A percentile compares a stretch with the other conserved stretches of the same genome.
Conservation (phyloP, 352 stramenopile genomes). For the Phytophthora nicotianae region DNA sequence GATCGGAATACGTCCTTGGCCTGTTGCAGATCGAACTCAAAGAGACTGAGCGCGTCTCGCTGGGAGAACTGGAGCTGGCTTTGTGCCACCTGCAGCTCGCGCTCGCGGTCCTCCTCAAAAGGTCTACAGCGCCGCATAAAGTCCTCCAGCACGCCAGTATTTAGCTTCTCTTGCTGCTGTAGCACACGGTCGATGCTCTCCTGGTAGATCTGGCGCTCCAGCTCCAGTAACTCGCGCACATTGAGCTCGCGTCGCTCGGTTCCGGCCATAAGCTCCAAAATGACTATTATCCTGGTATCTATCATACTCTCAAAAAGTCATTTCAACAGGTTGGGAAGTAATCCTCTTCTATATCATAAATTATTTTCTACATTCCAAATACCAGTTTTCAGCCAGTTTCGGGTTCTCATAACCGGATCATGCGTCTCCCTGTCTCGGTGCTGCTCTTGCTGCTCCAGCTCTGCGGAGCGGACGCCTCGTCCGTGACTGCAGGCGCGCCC, state of each 20-base stretch:
- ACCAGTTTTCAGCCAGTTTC: slow-evolving; percentile 35
- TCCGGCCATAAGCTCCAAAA: slow-evolving; percentile 10
- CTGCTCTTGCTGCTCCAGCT: slow-evolving; percentile 28
- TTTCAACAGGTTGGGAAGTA: neutral
- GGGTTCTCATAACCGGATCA: slow-evolving; percentile 16
- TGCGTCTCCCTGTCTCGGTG: slow-evolving; percentile 27
- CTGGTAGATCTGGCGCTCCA: slow-evolving; percentile 84
- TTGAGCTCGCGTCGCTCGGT: slow-evolving; percentile 37
- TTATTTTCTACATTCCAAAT: slow-evolving; percentile 2
- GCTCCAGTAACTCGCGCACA: slow-evolving; percentile 76
- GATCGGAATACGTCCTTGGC: slow-evolving; percentile 56
- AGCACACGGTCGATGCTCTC: slow-evolving; percentile 77
- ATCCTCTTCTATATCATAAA: slow-evolving; percentile 7
- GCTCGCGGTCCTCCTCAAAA: slow-evolving; percentile 60
- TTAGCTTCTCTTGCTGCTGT: slow-evolving; percentile 55
- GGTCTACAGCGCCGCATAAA: slow-evolving; percentile 64
- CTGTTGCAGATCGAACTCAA: slow-evolving; percentile 80
- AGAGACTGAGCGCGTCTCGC: slow-evolving; percentile 59
- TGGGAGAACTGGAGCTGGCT: slow-evolving; percentile 60
- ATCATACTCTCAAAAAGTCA: neutral
- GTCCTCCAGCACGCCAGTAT: slow-evolving; percentile 53
- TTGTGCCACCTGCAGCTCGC: slow-evolving; percentile 51
- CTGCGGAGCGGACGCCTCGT: slow-evolving; percentile 36
- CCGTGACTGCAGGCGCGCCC: slow-evolving; percentile 65
- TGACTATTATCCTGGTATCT: neutral